These are phyloP conservation scores for Cokeromyces recurvatus DNA, from an alignment of 371 early-diverging fungal species.

Conservation along the genomic window DNA sequence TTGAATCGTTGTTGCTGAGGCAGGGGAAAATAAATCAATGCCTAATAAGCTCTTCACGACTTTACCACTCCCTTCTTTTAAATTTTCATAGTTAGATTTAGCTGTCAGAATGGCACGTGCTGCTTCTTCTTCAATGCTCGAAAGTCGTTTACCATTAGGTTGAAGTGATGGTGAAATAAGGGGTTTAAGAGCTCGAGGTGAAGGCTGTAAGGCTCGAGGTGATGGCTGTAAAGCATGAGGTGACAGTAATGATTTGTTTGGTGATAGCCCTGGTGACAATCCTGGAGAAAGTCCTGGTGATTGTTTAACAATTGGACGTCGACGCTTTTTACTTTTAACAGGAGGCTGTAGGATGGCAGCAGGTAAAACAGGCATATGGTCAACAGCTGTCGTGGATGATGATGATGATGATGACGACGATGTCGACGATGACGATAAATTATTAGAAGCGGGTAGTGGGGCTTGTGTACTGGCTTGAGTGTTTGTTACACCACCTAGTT, in stretches of 20 bases:
- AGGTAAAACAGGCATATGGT: constrained; percentile 33
- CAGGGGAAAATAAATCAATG: constrained; percentile 66
- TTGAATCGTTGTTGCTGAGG: constrained; percentile 62
- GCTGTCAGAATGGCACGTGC: constrained; percentile 56
- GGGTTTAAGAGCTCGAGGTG: constrained; percentile 42
- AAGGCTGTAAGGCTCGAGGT: constrained; percentile 43
- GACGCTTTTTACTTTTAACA: constrained; percentile 10
- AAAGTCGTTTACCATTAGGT: constrained; percentile 34
- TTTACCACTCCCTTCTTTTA: constrained; percentile 82
- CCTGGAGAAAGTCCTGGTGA: not conserved
- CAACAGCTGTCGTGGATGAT: constrained; percentile 20
- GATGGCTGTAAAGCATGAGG: constrained; percentile 28
- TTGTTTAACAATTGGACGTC: constrained; percentile 1
- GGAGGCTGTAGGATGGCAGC: constrained; percentile 32
- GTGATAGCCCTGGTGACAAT: constrained; percentile 10
- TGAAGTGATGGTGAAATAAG: constrained; percentile 51
- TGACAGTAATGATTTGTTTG: constrained; percentile 1
- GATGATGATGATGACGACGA: not conserved
- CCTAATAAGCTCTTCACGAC: too few relatives aligned
- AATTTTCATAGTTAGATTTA: constrained; percentile 84
- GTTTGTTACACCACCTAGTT: constrained; percentile 34
- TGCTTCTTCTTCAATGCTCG: constrained; percentile 42
- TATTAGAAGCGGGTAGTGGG: too few relatives aligned
- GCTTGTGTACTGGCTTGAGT: constrained; percentile 5
- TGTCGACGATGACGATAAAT: not conserved